Base-by-base conservation (phyloP, 108 stramenopile species). In the Nannochloropsis oceanica region DNA sequence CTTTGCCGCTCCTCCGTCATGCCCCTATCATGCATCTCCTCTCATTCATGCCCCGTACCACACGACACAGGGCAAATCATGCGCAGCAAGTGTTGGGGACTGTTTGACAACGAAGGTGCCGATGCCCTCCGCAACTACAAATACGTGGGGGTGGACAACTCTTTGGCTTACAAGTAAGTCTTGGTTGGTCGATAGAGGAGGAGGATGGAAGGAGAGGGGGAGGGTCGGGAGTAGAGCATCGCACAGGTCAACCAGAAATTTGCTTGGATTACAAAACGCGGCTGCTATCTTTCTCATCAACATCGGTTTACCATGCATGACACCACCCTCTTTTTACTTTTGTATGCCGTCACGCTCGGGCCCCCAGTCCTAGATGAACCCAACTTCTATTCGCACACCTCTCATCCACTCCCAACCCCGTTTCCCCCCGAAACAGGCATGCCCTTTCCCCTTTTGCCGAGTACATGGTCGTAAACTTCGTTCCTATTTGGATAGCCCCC, bases 401-500 rank as follows among this genome's bases (percentile, higher is more conserved):
- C n/a, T 18, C 59, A 73, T 73, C 59, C 10, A 7, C 0, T 7
- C n/a, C 59, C n/a, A 7, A 2, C 59, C n/a, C n/a, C 46, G 18
- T 50, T 18, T 14, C n/a, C 59, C n/a, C 59, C 7, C 2, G 9
- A 18, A 73, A 73, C 59, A 73, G 59, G n/a, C n/a, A 73, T 73
- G 59, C 59, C 59, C 91, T 96, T 12, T 94, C 94, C 26, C 96
- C 96, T 5, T 59, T 95, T 24, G 96, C 96, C 8, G 87, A 85
- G 26, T 95, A 89, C 84, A 90, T 89, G 26, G 95, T 97, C 22
- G 91, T 94, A 82, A 50, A 91, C 12, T 84, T 90, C 59, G 93
- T 93, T 27, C 95, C 96, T 9, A 82, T 44, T 12, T 92, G 91
- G 86, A 80, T 98, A 44, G 95, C 97, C 13, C 97, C 97, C 25